Evolutionary conservation across 2,329 filamentous ascomycete species (phyloP), one percentile per base, ranked within the genome.

Genomic region (Penicillium fuscoglaucum): DNA sequence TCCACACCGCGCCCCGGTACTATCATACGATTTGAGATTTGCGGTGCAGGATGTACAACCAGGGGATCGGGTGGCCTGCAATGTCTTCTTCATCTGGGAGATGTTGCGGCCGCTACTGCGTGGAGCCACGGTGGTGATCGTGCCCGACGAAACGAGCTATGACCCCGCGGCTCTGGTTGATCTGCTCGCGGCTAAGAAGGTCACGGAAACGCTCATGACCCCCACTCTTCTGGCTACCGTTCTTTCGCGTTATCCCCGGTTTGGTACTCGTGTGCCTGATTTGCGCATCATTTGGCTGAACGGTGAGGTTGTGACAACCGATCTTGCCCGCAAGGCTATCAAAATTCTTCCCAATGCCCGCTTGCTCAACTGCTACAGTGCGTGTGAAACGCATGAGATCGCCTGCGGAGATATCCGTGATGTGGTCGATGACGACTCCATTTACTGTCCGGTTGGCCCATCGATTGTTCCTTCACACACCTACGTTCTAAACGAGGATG

Each of bases 31-130:
- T 65, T 74, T 91, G 62, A 80, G 90, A 72, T 93, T 93, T 68
- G 79, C 77, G 10, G 73, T 93, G 49, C 88, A 86, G 63, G 87
- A 93, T 70, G 78, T 91, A 3, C 75, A 82, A 19, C 87, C 87
- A 0, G 89, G 89, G 17, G 90, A 92, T 65, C 84, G 90, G 7
- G 89, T 93, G 12, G 90, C 90, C n/a, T 93, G 90, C 77, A 93
- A 93, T 78, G 90, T 93, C 59, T 93, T 93, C 74, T 93, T 93
- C 70, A 82, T 93, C 47, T 93, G 90, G 90, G 90, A 93, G 72
- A 92, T 93, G 57, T 74, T 93, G 55, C 87, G 90, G 6, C 90
- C 90, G 9, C 79, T 93, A 45, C 72, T 93, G 55, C 84, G 90
- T 55, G 90, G 90, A 65, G 90, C 89, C 3, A 91, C 90, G 0